A percentile compares a stretch with the other conserved stretches of the same genome.
phyloP scores from a whole-genome alignment of 2,329 filamentous ascomycete species.

The Grosmannia clavigera region DNA sequence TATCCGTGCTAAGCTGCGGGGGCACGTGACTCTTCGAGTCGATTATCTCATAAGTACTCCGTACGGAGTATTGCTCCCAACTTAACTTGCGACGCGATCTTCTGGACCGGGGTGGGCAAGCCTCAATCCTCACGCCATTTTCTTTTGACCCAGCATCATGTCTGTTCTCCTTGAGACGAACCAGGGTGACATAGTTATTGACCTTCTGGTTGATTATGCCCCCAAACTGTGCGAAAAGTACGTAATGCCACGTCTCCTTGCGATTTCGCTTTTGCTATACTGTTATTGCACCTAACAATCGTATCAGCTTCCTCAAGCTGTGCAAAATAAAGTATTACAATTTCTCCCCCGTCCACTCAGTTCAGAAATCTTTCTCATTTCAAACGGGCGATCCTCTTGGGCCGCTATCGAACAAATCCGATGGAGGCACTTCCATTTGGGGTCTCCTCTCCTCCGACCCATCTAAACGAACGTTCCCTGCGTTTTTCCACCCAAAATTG shows the following conservation, averaged over 20 bases:
- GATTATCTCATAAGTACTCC: too few relatives aligned
- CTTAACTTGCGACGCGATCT: background rate
- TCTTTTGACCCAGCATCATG: constrained; percentile 40
- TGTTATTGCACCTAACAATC: constrained; percentile 1
- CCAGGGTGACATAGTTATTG: constrained; percentile 86
- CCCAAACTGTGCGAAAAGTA: constrained; percentile 93
- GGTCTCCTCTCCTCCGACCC: constrained; percentile 57
- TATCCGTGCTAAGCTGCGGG: background rate
- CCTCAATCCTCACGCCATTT: background rate
- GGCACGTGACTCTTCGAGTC: background rate
- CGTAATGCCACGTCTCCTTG: constrained; percentile 25
- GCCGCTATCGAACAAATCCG: constrained; percentile 68
- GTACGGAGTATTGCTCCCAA: background rate
- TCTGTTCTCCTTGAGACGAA: constrained; percentile 91
- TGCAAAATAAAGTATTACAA: constrained; percentile 99
- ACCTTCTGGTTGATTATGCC: constrained; percentile 77
- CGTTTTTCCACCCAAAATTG: constrained; percentile 75
- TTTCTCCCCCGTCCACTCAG: constrained; percentile 80
- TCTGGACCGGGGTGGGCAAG: background rate
- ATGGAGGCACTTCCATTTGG: constrained; percentile 93
- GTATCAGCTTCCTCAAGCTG: constrained; percentile 85
- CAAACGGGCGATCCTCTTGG: constrained; percentile 92
- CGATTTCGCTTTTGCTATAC: background rate
- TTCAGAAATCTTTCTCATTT: constrained; percentile 93
- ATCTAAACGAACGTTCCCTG: constrained; percentile 63